These are phyloP conservation scores for Colletotrichum sp. DNA, from an alignment of 2,329 filamentous ascomycete genomes.

Conservation along the genomic window DNA sequence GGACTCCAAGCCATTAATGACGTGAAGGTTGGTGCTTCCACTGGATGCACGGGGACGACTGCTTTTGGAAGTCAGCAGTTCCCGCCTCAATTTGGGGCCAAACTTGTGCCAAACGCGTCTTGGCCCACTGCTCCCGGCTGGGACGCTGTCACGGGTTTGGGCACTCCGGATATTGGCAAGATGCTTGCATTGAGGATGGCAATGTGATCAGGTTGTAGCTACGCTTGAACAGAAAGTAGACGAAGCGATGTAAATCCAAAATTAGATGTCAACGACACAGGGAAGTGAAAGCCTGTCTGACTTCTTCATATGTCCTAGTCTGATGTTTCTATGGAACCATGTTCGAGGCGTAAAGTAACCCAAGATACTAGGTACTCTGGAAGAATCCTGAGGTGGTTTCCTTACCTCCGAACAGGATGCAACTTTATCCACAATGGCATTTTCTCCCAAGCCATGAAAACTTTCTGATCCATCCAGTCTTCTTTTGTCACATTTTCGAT, in stretches of 20 bases:
- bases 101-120: slow-evolving; percentile 29
- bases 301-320: not conserved
- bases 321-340: not conserved
- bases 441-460: not conserved
- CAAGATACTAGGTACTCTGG: not conserved
- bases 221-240: not conserved
- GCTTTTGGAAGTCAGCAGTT: not conserved
- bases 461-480: slow-evolving; percentile 35
- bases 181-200: slow-evolving; percentile 25
- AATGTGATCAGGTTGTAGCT: not conserved
- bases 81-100: slow-evolving; percentile 27
- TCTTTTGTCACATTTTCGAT: slow-evolving; percentile 38
- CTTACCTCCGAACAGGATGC: not conserved
- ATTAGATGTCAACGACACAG: not conserved
- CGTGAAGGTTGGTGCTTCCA: slow-evolving; percentile 36
- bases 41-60: slow-evolving; percentile 35
- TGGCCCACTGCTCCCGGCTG: slow-evolving; percentile 35
- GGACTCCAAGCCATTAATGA: slow-evolving; percentile 37
- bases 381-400: not conserved
- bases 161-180: slow-evolving; percentile 48
- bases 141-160: slow-evolving; percentile 45
- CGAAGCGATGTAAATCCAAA: not conserved
- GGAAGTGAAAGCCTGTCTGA: not conserved
- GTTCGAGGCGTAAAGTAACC: not conserved
- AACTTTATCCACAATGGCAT: not conserved